Conservation (phyloP, 1,284 basidiomycete species). For the Trichosporon faecale region DNA sequence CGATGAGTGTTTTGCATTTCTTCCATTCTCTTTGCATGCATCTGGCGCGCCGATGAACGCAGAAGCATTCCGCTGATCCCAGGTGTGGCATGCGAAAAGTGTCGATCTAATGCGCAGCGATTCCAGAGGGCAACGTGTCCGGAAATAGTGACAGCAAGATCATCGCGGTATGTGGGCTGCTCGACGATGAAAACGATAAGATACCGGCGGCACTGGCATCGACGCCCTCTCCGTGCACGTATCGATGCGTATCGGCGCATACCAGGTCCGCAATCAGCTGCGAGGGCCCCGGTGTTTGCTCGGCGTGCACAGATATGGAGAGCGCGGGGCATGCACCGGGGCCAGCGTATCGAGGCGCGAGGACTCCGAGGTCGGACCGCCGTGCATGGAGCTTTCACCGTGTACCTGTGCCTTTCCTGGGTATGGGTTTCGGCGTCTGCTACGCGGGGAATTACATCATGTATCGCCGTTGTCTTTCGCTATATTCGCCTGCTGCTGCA, state of each 20-base stretch:
- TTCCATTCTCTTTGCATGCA: neutral
- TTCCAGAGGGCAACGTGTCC: neutral
- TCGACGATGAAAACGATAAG: neutral
- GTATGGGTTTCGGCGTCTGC: neutral
- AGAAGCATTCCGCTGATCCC: neutral
- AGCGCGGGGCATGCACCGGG: too few relatives aligned
- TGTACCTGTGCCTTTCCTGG: neutral
- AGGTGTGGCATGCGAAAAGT: neutral
- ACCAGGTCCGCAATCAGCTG: neutral
- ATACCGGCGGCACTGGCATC: neutral
- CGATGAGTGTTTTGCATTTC: too few relatives aligned
- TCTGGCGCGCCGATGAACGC: neutral
- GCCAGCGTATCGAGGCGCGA: neutral
- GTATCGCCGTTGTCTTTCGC: neutral
- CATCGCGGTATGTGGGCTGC: neutral
- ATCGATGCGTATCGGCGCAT: neutral
- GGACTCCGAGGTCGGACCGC: neutral
- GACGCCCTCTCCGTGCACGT: constrained; percentile 2
- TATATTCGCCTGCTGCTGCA: neutral
- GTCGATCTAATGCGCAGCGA: neutral
- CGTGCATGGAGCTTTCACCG: neutral
- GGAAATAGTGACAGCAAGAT: neutral
- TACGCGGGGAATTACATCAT: neutral
- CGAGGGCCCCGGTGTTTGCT: neutral
- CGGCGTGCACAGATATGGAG: neutral